phyloP scores from a whole-genome alignment of 179 eudicot genomes.

The Camellia oleifera region DNA sequence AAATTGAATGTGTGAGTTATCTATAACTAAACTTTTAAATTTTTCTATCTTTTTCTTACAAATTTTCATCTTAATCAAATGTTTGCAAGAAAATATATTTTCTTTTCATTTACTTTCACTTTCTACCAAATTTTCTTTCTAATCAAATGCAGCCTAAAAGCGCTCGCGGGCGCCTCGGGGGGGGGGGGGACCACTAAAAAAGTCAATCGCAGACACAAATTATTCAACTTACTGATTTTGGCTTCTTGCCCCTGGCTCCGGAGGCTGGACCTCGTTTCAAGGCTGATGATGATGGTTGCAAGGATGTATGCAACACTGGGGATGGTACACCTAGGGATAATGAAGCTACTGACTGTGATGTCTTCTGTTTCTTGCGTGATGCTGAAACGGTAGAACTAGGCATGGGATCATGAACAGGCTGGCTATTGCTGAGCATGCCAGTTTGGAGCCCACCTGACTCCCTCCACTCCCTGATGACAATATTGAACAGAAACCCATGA shows the following conservation, averaged over 20 bases:
- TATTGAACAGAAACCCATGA: slow-evolving; percentile 9
- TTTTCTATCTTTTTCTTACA: no score
- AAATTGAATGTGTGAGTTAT: no score
- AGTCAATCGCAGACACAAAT: neutral
- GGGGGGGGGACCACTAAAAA: no score
- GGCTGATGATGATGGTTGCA: slow-evolving; percentile 55
- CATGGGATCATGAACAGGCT: slow-evolving; percentile 41
- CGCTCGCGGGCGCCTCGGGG: no score
- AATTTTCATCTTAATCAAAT: no score
- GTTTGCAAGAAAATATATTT: no score
- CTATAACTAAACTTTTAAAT: no score
- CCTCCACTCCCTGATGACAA: slow-evolving; percentile 65
- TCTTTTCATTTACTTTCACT: no score
- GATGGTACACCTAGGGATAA: slow-evolving; percentile 58
- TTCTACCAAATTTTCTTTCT: no score
- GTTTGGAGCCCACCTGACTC: slow-evolving; percentile 55
- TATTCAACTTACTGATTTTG: slow-evolving; percentile 53
- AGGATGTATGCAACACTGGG: slow-evolving; percentile 40
- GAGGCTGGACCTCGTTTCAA: slow-evolving; percentile 53
- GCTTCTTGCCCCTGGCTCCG: slow-evolving; percentile 50
- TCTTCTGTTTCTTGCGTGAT: slow-evolving; percentile 61
- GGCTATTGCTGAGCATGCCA: slow-evolving; percentile 41
- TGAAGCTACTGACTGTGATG: slow-evolving; percentile 54
- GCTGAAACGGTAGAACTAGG: slow-evolving; percentile 70
- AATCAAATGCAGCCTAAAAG: no score